Evolutionary conservation across 176 grass and related monocot genomes (phyloP).

Genomic region (Urochloa ruziziensis): DNA sequence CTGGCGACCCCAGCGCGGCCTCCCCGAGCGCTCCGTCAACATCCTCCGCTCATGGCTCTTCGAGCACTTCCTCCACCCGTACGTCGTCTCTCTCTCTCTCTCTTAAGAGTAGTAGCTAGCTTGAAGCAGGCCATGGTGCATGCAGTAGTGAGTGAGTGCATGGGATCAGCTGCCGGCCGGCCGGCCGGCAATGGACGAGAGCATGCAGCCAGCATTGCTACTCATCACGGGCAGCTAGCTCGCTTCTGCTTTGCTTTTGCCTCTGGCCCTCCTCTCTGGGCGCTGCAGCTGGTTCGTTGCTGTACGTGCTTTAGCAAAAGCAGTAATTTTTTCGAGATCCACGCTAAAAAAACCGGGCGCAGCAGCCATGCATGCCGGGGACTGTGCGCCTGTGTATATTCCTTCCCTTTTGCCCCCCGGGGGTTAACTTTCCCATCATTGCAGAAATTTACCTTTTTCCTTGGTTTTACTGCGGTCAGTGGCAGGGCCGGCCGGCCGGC

Average conservation of each 20-base stretch:
- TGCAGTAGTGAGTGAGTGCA: background rate
- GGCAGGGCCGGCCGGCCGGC: background rate
- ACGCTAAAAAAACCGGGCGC: constrained; percentile 53
- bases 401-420: constrained; percentile 45
- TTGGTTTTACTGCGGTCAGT: constrained; percentile 48
- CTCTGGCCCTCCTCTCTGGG: background rate
- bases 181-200: background rate
- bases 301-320: constrained; percentile 50
- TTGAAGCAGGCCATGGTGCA: too few species aligned
- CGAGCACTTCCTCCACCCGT: constrained; percentile 99
- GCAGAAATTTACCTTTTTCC: constrained; percentile 69
- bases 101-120: too few species aligned
- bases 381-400: constrained; percentile 44
- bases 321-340: constrained; percentile 86
- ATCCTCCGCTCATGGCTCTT: constrained; percentile 90
- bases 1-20: constrained; percentile 90
- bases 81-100: background rate
- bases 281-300: background rate
- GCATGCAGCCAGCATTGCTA: background rate
- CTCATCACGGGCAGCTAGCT: constrained; percentile 41
- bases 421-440: constrained; percentile 65
- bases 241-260: constrained; percentile 43
- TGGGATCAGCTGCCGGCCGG: background rate
- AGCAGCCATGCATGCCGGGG: constrained; percentile 42
- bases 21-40: constrained; percentile 90